Conservation (phyloP, 2,329 filamentous ascomycete species). For the Colletotrichum zoysiae region DNA sequence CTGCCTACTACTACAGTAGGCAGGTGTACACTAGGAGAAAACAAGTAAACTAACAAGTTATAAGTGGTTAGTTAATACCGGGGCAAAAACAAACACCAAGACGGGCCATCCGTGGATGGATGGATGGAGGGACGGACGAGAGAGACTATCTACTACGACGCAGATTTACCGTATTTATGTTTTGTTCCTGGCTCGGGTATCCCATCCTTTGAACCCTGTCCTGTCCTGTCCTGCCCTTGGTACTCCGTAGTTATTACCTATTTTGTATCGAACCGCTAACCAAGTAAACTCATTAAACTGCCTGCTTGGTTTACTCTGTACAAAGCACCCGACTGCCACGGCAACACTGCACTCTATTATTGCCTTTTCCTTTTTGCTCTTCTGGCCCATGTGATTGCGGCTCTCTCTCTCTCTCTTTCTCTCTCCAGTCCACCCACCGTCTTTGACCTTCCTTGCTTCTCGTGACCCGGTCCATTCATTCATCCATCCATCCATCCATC, state of each 20-base stretch:
- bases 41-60: not conserved
- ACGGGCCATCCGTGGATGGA: not conserved
- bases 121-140: not conserved
- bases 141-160: too few species aligned
- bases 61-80: too few species aligned
- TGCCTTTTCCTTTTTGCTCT: not conserved
- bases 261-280: too few species aligned
- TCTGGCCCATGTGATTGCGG: conserved; percentile 25
- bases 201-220: not conserved
- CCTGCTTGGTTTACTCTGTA: not conserved
- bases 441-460: not conserved
- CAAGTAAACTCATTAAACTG: too few species aligned
- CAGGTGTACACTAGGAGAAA: not conserved
- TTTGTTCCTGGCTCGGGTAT: conserved; percentile 11
- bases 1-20: too few species aligned
- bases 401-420: not conserved
- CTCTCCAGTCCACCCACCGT: too few species aligned
- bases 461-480: not conserved
- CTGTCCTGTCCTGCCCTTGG: not conserved
- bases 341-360: not conserved
- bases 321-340: not conserved
- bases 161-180: not conserved
- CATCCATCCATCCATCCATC: not conserved
- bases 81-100: not conserved
- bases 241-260: too few species aligned